Percentiles rank a stretch among this genome's conserved stretches.
Conservation (phyloP, 306 rosid genomes). For the Vigna reflexopilosa region DNA sequence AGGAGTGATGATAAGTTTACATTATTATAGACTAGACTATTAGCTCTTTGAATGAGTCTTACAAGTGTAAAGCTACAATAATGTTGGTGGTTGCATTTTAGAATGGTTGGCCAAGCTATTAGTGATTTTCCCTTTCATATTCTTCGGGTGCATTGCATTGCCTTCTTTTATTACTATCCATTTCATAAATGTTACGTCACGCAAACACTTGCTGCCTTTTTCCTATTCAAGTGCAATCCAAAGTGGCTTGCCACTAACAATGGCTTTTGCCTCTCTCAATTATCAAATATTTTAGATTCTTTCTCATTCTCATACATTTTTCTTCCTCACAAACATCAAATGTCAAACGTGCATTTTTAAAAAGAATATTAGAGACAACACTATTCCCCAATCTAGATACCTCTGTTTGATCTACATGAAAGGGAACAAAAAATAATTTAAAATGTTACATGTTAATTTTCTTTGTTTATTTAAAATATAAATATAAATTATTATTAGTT, state of each 20-base stretch:
- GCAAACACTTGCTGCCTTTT: constrained; percentile 38
- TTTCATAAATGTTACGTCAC: constrained; percentile 51
- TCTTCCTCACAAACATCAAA: background rate
- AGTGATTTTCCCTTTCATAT: constrained; percentile 52
- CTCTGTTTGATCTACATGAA: background rate
- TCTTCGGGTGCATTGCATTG: background rate
- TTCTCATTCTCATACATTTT: background rate
- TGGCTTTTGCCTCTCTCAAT: constrained; percentile 43
- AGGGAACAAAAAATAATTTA: too few relatives aligned
- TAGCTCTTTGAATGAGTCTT: constrained; percentile 49
- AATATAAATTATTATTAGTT: too few relatives aligned
- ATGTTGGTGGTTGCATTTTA: constrained; percentile 52
- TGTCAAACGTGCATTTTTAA: background rate
- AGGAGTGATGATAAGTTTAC: constrained; percentile 51
- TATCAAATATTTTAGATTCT: constrained; percentile 41
- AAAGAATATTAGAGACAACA: background rate
- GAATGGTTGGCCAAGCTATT: constrained; percentile 54
- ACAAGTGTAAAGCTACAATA: constrained; percentile 41
- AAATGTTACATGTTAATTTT: too few relatives aligned
- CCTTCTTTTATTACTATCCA: constrained; percentile 40
- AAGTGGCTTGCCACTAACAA: constrained; percentile 65
- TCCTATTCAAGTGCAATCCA: constrained; percentile 51
- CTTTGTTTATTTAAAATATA: too few relatives aligned
- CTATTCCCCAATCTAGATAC: background rate
- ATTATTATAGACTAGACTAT: constrained; percentile 8